Evolutionary conservation across 192 early-diverging fungal genomes (phyloP).

Genomic region (Mortierella claussenii): DNA sequence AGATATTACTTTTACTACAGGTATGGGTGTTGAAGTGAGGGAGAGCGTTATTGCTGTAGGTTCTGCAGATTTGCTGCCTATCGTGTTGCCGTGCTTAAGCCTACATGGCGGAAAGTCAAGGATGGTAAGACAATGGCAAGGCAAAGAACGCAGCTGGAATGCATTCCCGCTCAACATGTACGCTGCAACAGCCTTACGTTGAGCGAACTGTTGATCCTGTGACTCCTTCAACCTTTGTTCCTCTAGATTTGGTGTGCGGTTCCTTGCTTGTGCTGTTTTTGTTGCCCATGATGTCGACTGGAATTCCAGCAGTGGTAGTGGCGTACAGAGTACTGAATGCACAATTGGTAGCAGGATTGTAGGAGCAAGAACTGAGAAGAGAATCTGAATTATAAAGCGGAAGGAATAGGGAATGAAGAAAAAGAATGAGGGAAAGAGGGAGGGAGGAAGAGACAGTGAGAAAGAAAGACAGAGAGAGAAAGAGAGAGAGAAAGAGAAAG

Average conservation of each 20-base stretch:
- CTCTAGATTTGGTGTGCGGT: conserved; percentile 27
- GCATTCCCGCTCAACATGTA: not conserved
- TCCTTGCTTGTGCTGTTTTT: conserved; percentile 36
- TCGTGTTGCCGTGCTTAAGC: conserved; percentile 11
- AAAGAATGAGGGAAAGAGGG: not conserved
- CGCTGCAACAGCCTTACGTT: conserved; percentile 21
- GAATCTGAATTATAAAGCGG: no score
- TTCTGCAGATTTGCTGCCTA: conserved; percentile 5
- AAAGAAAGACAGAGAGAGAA: not conserved
- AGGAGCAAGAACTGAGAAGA: no score
- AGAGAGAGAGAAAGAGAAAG: not conserved
- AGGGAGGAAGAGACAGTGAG: no score
- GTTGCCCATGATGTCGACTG: conserved; percentile 30
- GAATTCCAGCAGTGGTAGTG: no score
- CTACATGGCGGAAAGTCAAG: conserved; percentile 16
- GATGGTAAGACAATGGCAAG: no score
- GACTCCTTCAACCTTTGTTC: conserved; percentile 37
- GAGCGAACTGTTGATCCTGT: conserved; percentile 22
- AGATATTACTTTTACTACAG: conserved; percentile 30
- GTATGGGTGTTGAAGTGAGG: conserved; percentile 8
- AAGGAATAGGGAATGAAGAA: no score
- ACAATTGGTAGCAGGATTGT: no score
- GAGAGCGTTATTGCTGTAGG: no score
- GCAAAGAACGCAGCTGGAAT: no score
- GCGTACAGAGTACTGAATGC: not conserved